Conservation (phyloP, 2,329 filamentous ascomycete genomes). For the Nannizziopsis arthrosporioides region DNA sequence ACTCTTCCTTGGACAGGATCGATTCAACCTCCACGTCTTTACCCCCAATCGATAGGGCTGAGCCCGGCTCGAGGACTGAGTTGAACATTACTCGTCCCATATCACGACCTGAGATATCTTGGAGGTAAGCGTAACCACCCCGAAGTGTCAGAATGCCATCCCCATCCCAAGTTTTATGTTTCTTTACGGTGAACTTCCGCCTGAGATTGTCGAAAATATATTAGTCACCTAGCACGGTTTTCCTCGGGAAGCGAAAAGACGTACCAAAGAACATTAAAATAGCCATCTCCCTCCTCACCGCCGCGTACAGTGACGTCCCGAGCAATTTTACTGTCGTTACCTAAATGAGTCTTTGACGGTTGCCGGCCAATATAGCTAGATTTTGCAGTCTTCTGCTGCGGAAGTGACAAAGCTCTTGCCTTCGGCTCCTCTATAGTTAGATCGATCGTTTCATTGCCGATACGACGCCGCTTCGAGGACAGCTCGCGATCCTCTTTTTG, state of each 20-base stretch:
- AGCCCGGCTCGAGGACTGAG: slow-evolving; percentile 48
- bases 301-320: slow-evolving; percentile 6
- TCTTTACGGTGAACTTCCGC: slow-evolving; percentile 59
- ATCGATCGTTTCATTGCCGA: slow-evolving; percentile 18
- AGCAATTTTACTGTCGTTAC: neutral
- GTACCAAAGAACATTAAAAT: slow-evolving; percentile 41
- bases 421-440: slow-evolving; percentile 10
- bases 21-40: slow-evolving; percentile 59
- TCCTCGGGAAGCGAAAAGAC: neutral
- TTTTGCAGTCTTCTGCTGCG: slow-evolving; percentile 2
- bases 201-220: slow-evolving; percentile 24
- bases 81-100: slow-evolving; percentile 49
- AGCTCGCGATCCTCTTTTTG: slow-evolving; percentile 14
- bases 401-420: neutral
- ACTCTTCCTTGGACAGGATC: slow-evolving; percentile 49
- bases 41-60: slow-evolving; percentile 49
- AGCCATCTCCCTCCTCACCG: slow-evolving; percentile 21
- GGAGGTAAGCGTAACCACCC: slow-evolving; percentile 48
- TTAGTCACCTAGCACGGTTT: slow-evolving; percentile 1
- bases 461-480: slow-evolving; percentile 29
- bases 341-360: slow-evolving; percentile 23
- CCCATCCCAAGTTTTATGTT: slow-evolving; percentile 67
- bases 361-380: slow-evolving; percentile 18
- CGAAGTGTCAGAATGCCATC: slow-evolving; percentile 53
- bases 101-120: slow-evolving; percentile 52